phyloP scores from a whole-genome alignment of 78 protist species.

The Tieghemostelium lacteum region DNA sequence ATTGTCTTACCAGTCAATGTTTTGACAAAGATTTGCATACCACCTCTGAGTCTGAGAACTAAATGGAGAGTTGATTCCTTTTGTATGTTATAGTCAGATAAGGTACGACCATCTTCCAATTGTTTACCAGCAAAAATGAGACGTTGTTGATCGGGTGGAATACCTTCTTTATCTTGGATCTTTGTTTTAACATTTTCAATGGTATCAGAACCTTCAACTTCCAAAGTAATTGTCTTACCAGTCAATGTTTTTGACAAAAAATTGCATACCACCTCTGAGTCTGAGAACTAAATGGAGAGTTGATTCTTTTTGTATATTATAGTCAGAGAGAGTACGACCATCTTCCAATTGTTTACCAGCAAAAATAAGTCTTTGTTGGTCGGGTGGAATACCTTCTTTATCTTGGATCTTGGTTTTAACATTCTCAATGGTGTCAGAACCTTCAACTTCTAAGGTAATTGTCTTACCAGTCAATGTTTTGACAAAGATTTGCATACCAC shows the following conservation, averaged over 20 bases:
- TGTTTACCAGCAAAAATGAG: constrained; percentile 98
- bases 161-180: constrained; percentile 99
- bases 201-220: constrained; percentile 95
- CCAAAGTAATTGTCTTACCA: too few relatives aligned
- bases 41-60: constrained; percentile 88
- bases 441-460: constrained; percentile 98
- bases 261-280: too few relatives aligned
- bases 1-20: constrained; percentile 99
- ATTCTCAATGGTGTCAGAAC: constrained; percentile 96
- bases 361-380: constrained; percentile 98
- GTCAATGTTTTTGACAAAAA: too few relatives aligned
- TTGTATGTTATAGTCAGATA: constrained; percentile 92
- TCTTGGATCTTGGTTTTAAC: constrained; percentile 99
- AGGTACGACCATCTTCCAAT: constrained; percentile 98
- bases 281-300: too few relatives aligned
- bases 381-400: constrained; percentile 99
- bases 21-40: constrained; percentile 97
- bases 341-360: constrained; percentile 99
- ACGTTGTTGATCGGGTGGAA: constrained; percentile 99
- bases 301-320: too few relatives aligned
- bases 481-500: constrained; percentile 97
- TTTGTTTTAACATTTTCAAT: constrained; percentile 98
- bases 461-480: constrained; percentile 99
- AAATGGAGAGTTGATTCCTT: constrained; percentile 92
- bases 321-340: too few relatives aligned